Evolutionary conservation across 495 filamentous ascomycete genomes (phyloP).

Genomic region (Neurospora pannonica): DNA sequence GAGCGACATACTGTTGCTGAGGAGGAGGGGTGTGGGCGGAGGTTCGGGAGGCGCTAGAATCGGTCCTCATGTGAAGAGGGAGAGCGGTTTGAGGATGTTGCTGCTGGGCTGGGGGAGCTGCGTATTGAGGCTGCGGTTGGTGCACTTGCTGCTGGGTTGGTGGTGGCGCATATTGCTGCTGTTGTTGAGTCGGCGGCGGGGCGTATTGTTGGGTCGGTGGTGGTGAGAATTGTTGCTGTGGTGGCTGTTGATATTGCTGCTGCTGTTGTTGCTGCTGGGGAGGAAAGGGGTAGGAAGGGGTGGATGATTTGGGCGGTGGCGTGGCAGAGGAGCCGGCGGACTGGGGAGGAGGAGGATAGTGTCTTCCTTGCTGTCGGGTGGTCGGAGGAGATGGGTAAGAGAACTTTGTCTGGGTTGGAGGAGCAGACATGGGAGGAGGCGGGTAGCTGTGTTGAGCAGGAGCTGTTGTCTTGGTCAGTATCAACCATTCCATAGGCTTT

Average conservation of each 20-base stretch:
- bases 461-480: neutral
- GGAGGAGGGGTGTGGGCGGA: slow-evolving; percentile 14
- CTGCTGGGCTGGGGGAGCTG: slow-evolving; percentile 7
- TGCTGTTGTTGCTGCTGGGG: slow-evolving; percentile 22
- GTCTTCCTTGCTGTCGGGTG: slow-evolving; percentile 16
- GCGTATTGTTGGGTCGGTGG: slow-evolving; percentile 15
- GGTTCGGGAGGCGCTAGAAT: slow-evolving; percentile 12
- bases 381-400: slow-evolving; percentile 32
- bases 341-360: slow-evolving; percentile 24
- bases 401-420: slow-evolving; percentile 38
- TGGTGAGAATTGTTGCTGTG: slow-evolving; percentile 9
- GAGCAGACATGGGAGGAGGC: slow-evolving; percentile 27
- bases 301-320: slow-evolving; percentile 17
- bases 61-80: slow-evolving; percentile 18
- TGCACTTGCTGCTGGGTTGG: slow-evolving; percentile 12
- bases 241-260: slow-evolving; percentile 27
- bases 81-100: slow-evolving; percentile 18
- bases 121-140: slow-evolving; percentile 7
- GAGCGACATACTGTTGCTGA: slow-evolving; percentile 31
- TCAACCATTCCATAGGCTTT: neutral
- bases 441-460: slow-evolving; percentile 22
- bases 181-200: slow-evolving; percentile 28
- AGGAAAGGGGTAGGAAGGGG: slow-evolving; percentile 25
- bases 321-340: slow-evolving; percentile 8
- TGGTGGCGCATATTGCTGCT: slow-evolving; percentile 10